Base-by-base conservation (phyloP, 1,284 basidiomycete species). In the Puccinia horiana region DNA sequence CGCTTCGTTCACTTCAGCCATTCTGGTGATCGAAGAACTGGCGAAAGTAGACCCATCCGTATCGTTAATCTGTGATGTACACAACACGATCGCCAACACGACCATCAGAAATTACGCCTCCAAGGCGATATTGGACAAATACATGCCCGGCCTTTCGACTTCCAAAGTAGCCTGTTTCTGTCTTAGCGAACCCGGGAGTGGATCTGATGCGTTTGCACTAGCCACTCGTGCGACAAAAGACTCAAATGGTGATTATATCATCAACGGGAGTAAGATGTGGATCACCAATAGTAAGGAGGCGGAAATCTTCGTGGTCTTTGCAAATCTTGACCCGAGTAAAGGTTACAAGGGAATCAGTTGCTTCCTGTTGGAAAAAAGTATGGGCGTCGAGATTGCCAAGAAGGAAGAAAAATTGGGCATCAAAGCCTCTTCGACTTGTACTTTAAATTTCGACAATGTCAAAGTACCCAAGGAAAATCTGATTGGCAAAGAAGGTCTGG, bases 271-370 rank as follows among this genome's bases (percentile, higher is more conserved):
- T 84, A 99, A 99, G 90, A 96, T 98, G 95, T 99, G 96, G 96
- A 99, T 99, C 86, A 98, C 97, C 70, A 99, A 99, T 89, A 95
- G 94, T 9, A 92, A 92, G 83, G 96, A 99, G 88, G 97, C 97
- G 6, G 95, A 95, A 81, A 91, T 98, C 83, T 91, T 91, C 87
- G 88, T 91, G 82, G 93, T 99, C 74, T 99, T 99, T 84, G 97
- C 97, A 82, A 98, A 95, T 85, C 93, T 94, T 63, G 95, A 98
- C 88, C 93, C 94, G 0, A 93, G 91, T 85, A 95, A 96, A 87
- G 96, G 97, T 0, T 99, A 99, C 91, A 99, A 98, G 88, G 96
- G 96, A 52, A 99, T 99, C 88, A 96, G 95, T 29, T 98, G 96
- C 87, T 99, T 99, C 88, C 90, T 96, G 81, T 93, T 95, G 37